phyloP scores from a whole-genome alignment of 2,329 filamentous ascomycete genomes.

The Endocalyx cinctus region DNA sequence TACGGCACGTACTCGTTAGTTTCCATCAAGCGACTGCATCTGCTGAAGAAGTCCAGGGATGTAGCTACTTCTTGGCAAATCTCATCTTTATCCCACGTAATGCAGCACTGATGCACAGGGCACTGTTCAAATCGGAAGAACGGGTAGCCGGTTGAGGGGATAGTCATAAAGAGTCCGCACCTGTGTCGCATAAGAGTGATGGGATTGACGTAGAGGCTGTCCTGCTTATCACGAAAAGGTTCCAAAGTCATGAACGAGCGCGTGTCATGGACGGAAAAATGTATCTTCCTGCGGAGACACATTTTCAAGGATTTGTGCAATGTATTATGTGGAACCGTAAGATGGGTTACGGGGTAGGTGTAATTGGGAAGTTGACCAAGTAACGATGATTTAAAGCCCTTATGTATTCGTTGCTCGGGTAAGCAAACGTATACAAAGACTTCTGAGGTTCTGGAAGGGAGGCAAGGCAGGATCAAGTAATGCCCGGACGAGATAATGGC shows the following conservation, averaged over 20 bases:
- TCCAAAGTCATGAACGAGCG: background rate
- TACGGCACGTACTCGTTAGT: background rate
- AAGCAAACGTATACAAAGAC: too few species aligned
- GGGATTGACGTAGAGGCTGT: background rate
- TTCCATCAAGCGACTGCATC: background rate
- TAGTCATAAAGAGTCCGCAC: too few species aligned
- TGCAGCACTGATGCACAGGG: background rate
- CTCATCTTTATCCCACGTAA: background rate
- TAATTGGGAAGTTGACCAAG: too few species aligned
- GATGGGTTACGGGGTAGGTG: too few species aligned
- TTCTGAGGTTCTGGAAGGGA: too few species aligned
- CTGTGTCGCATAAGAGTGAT: background rate
- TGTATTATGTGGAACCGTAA: too few species aligned
- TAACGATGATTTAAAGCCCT: too few species aligned
- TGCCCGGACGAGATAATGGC: too few species aligned
- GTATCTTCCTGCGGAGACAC: background rate
- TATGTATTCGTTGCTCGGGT: too few species aligned
- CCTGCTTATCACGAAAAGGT: background rate
- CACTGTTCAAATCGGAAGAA: too few species aligned
- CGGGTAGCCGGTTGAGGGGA: too few species aligned
- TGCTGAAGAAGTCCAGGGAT: background rate
- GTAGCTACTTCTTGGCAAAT: background rate
- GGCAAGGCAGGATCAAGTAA: too few species aligned
- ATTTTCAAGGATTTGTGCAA: background rate
- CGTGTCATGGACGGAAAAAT: conserved; percentile 1